phyloP scores from a whole-genome alignment of 2,329 filamentous ascomycete genomes.

The Stachybotrys echinatus region DNA sequence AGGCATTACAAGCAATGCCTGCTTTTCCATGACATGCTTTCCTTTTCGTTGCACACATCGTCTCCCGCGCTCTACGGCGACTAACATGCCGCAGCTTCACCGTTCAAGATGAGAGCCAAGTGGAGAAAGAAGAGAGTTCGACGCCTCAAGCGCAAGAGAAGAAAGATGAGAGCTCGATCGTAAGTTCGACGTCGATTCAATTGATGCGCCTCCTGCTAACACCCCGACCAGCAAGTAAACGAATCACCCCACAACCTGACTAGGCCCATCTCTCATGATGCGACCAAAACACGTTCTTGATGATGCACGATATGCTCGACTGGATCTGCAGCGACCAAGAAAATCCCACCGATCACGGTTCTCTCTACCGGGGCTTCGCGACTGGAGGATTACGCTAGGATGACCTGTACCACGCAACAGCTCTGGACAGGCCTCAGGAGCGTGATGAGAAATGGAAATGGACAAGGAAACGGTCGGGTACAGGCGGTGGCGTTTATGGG shows the following conservation, averaged over 20 bases:
- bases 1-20: slow-evolving; percentile 2
- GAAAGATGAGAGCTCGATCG: slow-evolving; percentile 98
- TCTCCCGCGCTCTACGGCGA: slow-evolving; percentile 1
- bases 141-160: slow-evolving; percentile 99
- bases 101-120: slow-evolving; percentile 81
- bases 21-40: slow-evolving; percentile 7
- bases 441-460: slow-evolving; percentile 25
- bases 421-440: slow-evolving; percentile 12
- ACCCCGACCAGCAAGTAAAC: slow-evolving; percentile 57
- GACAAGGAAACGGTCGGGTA: slow-evolving; percentile 27
- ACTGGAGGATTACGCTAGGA: slow-evolving; percentile 16
- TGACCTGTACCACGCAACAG: slow-evolving; percentile 19
- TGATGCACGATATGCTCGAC: slow-evolving; percentile 17
- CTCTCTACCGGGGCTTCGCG: neutral
- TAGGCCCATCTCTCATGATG: slow-evolving; percentile 38
- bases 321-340: slow-evolving; percentile 3
- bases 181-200: slow-evolving; percentile 46
- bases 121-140: slow-evolving; percentile 99
- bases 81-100: slow-evolving; percentile 21
- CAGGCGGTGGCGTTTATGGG: slow-evolving; percentile 21
- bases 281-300: slow-evolving; percentile 25
- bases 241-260: slow-evolving; percentile 54
- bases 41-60: neutral
- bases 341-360: neutral
- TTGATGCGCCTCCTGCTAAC: slow-evolving; percentile 24